These are phyloP conservation scores for Candida lessepsii DNA, from an alignment of 805 yeast genomes.

Conservation along the genomic window DNA sequence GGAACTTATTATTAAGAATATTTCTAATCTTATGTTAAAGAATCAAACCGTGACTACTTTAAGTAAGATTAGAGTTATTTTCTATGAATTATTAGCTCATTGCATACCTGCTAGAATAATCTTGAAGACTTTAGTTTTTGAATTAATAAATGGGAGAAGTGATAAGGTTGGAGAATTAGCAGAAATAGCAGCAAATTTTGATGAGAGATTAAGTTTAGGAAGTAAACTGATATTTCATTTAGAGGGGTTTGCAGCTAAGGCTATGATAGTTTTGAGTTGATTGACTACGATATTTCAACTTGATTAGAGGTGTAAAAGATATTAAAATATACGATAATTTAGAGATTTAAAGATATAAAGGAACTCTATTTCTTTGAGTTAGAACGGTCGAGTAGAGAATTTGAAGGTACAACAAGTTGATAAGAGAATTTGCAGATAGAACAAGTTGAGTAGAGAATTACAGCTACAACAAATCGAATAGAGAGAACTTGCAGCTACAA, in stretches of 20 bases:
- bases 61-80: slow-evolving; percentile 59
- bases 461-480: no score
- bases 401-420: no score
- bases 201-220: slow-evolving; percentile 84
- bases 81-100: slow-evolving; percentile 86
- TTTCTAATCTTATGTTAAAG: slow-evolving; percentile 58
- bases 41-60: slow-evolving; percentile 64
- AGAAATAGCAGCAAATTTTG: slow-evolving; percentile 63
- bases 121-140: slow-evolving; percentile 55
- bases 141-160: slow-evolving; percentile 33
- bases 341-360: no score
- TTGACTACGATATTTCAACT: no score
- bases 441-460: no score
- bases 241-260: slow-evolving; percentile 89
- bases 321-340: no score
- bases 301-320: background rate
- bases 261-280: slow-evolving; percentile 58
- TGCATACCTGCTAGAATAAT: slow-evolving; percentile 90
- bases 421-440: no score
- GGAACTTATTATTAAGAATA: slow-evolving; percentile 71
- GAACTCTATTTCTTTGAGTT: no score
- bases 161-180: slow-evolving; percentile 47
- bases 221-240: slow-evolving; percentile 88
- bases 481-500: no score
- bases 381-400: no score